Evolutionary conservation across 768 basidiomycete genomes (phyloP).

Genomic region (Saitozyma podzolica): DNA sequence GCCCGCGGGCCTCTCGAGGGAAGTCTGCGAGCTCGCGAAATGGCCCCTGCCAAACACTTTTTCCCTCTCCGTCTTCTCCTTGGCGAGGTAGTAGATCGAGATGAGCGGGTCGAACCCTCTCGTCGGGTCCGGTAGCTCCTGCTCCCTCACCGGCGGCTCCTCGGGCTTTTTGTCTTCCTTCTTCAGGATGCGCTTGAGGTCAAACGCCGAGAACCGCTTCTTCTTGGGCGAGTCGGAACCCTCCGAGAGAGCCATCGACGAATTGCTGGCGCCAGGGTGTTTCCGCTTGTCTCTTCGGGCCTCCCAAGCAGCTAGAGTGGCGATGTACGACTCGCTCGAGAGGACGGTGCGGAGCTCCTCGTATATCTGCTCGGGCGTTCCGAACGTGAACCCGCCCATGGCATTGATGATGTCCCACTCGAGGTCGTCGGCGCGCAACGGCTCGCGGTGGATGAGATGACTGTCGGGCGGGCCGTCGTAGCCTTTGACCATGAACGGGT

Average conservation of each 20-base stretch:
- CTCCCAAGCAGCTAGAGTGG: conserved; percentile 77
- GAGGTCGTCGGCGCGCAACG: conserved; percentile 82
- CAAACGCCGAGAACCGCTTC: conserved; percentile 89
- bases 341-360: conserved; percentile 69
- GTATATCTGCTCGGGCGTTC: conserved; percentile 81
- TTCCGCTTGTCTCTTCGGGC: conserved; percentile 51
- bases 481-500: conserved; percentile 91
- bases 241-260: conserved; percentile 34
- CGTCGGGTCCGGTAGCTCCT: conserved; percentile 69
- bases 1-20: conserved; percentile 41
- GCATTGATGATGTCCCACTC: conserved; percentile 80
- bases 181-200: conserved; percentile 87
- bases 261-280: conserved; percentile 20
- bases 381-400: conserved; percentile 98
- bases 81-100: conserved; percentile 92
- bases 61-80: conserved; percentile 94
- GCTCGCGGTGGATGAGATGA: conserved; percentile 84
- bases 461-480: conserved; percentile 75
- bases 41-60: conserved; percentile 88
- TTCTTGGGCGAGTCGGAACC: conserved; percentile 56
- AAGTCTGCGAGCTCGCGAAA: conserved; percentile 86
- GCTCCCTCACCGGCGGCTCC: conserved; percentile 32
- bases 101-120: conserved; percentile 90
- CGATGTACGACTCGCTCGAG: conserved; percentile 72
- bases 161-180: conserved; percentile 47